phyloP scores from a whole-genome alignment of 192 early-diverging fungal genomes.

The Phlyctochytrium bullatum region DNA sequence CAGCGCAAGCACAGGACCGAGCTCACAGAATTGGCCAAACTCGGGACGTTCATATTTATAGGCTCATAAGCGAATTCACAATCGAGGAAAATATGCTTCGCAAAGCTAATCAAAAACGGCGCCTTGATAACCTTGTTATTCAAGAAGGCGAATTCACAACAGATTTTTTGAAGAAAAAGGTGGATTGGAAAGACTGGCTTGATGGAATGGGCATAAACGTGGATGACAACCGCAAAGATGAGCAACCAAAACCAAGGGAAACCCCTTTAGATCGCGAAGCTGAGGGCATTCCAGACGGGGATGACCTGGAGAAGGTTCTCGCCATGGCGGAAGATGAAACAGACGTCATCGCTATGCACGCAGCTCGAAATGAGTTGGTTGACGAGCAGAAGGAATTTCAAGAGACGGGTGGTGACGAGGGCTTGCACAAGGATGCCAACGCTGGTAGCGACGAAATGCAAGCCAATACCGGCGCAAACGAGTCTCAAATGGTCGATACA shows the following conservation, averaged over 20 bases:
- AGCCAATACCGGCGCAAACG: background rate
- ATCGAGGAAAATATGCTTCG: constrained; percentile 86
- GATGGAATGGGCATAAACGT: background rate
- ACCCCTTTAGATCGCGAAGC: too few relatives aligned
- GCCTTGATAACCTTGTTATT: constrained; percentile 11
- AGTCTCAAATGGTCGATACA: background rate
- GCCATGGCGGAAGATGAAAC: constrained; percentile 8
- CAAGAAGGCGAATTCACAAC: constrained; percentile 5
- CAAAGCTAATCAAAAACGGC: constrained; percentile 48
- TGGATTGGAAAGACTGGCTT: constrained; percentile 7
- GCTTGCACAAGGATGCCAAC: too few relatives aligned
- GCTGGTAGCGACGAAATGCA: too few relatives aligned
- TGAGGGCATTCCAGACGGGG: background rate
- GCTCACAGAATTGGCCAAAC: constrained; percentile 96
- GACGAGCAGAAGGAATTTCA: background rate
- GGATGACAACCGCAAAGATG: background rate
- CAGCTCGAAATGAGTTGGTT: background rate
- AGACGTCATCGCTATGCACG: constrained; percentile 8
- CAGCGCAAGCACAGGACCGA: constrained; percentile 84
- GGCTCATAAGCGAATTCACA: constrained; percentile 78
- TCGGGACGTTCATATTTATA: constrained; percentile 86
- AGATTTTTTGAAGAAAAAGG: background rate
- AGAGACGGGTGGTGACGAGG: too few relatives aligned
- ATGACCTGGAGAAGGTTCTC: background rate
- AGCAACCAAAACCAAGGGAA: background rate